Percentiles rank a stretch among this genome's conserved stretches.
Evolutionary conservation across 495 filamentous ascomycete genomes (phyloP).

Genomic region (Lichenothelia convexa): DNA sequence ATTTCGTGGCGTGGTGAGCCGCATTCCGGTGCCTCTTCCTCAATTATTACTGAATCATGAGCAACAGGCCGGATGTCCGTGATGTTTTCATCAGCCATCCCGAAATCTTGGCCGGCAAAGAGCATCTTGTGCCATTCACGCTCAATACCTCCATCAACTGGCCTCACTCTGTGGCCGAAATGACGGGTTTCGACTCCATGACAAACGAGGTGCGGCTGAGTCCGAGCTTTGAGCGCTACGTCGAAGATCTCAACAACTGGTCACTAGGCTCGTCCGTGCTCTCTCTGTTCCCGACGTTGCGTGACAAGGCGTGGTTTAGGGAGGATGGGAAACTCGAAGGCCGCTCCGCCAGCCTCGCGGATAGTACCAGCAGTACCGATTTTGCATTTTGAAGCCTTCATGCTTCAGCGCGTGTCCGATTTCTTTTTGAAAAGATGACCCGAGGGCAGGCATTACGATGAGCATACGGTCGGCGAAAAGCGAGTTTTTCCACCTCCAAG

Average conservation of each 20-base stretch:
- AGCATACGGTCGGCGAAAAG: too few relatives aligned
- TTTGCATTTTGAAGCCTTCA: too few relatives aligned
- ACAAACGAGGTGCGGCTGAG: not conserved
- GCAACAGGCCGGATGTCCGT: slow-evolving; percentile 1
- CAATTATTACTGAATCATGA: not conserved
- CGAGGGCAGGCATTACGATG: too few relatives aligned
- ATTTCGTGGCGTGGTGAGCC: slow-evolving; percentile 4
- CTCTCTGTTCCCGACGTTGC: not conserved
- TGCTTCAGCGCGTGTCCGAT: too few relatives aligned
- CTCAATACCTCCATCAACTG: not conserved
- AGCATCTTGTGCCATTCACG: not conserved
- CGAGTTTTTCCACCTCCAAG: too few relatives aligned
- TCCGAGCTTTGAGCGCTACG: slow-evolving; percentile 1
- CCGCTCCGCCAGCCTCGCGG: too few relatives aligned
- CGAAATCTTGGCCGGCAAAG: not conserved
- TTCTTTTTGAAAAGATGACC: too few relatives aligned
- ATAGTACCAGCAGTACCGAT: too few relatives aligned
- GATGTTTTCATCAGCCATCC: slow-evolving; percentile 2
- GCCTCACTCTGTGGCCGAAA: not conserved
- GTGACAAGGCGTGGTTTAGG: slow-evolving; percentile 2
- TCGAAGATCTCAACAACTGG: slow-evolving; percentile 4
- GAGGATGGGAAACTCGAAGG: too few relatives aligned
- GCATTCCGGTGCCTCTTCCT: not conserved
- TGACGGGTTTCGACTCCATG: not conserved
- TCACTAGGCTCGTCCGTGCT: slow-evolving; percentile 1